A percentile compares a stretch with the other conserved stretches of the same genome.
Conservation (phyloP, 495 filamentous ascomycete genomes). For the Aspergillus haitiensis region DNA sequence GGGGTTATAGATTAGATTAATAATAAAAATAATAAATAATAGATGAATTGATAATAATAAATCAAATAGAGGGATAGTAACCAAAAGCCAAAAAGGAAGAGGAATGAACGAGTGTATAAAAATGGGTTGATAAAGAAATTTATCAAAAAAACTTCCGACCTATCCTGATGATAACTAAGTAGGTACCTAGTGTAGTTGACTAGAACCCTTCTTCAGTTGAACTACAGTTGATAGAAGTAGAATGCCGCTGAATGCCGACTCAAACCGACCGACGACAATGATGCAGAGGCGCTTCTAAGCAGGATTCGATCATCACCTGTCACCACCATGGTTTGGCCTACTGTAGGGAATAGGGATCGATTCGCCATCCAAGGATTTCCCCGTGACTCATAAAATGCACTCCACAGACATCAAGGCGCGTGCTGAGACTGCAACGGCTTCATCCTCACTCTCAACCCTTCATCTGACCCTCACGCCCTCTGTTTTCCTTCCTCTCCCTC, state of each 20-base stretch:
- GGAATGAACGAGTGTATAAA: neutral
- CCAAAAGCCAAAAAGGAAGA: too few species aligned
- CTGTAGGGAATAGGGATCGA: neutral
- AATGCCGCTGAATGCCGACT: conserved; percentile 10
- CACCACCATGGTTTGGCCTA: neutral
- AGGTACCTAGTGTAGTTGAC: too few species aligned
- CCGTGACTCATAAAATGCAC: conserved; percentile 12
- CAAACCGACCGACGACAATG: conserved; percentile 21
- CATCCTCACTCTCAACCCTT: conserved; percentile 2
- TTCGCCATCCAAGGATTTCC: conserved; percentile 3
- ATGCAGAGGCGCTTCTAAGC: conserved; percentile 1
- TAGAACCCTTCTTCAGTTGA: too few species aligned
- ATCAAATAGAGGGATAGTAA: too few species aligned
- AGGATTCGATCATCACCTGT: conserved; percentile 7
- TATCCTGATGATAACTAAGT: neutral
- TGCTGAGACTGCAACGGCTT: conserved; percentile 22
- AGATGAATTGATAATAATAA: too few species aligned
- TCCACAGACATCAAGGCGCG: conserved; percentile 17
- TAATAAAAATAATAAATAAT: too few species aligned
- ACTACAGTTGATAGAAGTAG: neutral
- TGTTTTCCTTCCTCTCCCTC: neutral
- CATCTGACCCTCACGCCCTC: conserved; percentile 10
- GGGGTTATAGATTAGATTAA: too few species aligned
- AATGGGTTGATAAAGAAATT: neutral
- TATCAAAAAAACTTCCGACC: neutral